These are phyloP conservation scores for Macrotyloma uniflorum DNA, from an alignment of 306 rosid species.

Conservation along the genomic window DNA sequence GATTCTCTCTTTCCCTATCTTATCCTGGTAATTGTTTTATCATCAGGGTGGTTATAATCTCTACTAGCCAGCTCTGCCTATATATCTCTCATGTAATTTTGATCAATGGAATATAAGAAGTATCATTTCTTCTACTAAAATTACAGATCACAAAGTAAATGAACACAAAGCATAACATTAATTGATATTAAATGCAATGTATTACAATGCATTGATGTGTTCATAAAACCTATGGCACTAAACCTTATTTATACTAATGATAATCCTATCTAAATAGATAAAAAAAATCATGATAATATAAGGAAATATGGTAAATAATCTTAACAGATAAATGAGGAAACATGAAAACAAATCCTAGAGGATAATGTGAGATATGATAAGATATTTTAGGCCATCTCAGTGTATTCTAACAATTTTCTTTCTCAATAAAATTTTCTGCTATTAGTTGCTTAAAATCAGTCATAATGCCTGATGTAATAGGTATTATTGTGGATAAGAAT, in stretches of 20 bases:
- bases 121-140: not conserved
- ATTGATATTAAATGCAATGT: not conserved
- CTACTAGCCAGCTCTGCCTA: not conserved
- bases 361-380: not conserved
- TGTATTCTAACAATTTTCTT: not conserved
- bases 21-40: not conserved
- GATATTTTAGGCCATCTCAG: not conserved
- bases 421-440: not conserved
- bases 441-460: not conserved
- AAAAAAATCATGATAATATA: not conserved
- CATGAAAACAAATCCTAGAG: not conserved
- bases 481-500: too few relatives aligned
- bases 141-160: constrained; percentile 14
- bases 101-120: not conserved
- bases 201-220: not conserved
- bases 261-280: not conserved
- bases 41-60: not conserved
- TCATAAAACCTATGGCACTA: not conserved
- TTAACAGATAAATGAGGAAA: not conserved
- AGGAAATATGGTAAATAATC: not conserved
- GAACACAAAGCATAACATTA: not conserved
- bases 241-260: not conserved
- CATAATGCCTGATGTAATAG: too few relatives aligned
- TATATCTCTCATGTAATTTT: not conserved
- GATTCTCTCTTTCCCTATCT: not conserved